These are phyloP conservation scores for Microglena sp. DNA, from an alignment of 139 green algal genomes.

Conservation along the genomic window DNA sequence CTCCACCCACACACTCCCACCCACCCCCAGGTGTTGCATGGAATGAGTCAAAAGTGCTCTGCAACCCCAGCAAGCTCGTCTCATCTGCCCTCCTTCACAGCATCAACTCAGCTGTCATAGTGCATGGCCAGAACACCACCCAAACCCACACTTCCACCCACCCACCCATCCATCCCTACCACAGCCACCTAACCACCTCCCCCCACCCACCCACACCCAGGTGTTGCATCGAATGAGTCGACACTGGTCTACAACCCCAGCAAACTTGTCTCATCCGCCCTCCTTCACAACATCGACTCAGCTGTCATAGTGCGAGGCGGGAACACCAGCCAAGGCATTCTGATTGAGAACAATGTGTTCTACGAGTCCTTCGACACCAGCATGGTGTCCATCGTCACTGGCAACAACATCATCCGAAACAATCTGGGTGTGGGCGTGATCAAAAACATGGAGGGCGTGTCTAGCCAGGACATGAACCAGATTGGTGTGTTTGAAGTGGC, in stretches of 20 bases:
- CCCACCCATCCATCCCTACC: too few relatives aligned
- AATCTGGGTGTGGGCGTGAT: constrained; percentile 30
- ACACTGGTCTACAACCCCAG: too few relatives aligned
- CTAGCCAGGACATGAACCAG: constrained; percentile 4
- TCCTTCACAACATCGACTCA: constrained; percentile 18
- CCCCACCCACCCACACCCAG: too few relatives aligned
- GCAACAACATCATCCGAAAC: constrained; percentile 5
- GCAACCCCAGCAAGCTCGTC: too few relatives aligned
- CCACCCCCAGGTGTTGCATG: not conserved
- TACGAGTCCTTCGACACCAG: constrained; percentile 21
- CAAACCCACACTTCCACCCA: too few relatives aligned
- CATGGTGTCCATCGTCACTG: constrained; percentile 12
- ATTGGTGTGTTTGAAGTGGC: constrained; percentile 15
- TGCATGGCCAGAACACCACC: too few relatives aligned
- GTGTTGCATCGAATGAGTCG: too few relatives aligned
- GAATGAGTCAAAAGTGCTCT: too few relatives aligned
- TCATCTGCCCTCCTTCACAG: too few relatives aligned
- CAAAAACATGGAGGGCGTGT: constrained; percentile 25
- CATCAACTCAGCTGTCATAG: too few relatives aligned
- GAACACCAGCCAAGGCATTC: not conserved
- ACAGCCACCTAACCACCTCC: too few relatives aligned
- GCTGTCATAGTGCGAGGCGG: constrained; percentile 5
- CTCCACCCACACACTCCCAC: not conserved
- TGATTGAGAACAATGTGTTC: constrained; percentile 21
- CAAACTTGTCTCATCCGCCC: too few relatives aligned